Conservation (phyloP, 2,329 filamentous ascomycete genomes). For the Pestalotiopsis sp. region DNA sequence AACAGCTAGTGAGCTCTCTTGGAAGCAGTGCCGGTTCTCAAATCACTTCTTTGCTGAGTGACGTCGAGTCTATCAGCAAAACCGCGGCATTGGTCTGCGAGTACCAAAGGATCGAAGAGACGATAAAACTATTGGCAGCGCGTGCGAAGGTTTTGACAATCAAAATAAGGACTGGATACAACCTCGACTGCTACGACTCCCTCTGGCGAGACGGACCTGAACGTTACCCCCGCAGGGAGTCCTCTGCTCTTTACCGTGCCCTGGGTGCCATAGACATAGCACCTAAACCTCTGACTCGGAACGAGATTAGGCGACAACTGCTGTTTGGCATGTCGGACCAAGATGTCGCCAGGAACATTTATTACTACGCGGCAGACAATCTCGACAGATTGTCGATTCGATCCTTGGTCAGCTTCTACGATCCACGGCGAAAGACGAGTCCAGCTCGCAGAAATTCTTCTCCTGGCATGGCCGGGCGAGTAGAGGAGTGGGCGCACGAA, state of each 20-base stretch:
- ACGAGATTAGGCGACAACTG: constrained; percentile 23
- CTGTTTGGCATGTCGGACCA: constrained; percentile 24
- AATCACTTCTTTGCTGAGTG: background rate
- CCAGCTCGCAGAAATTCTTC: constrained; percentile 1
- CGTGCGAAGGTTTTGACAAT: constrained; percentile 24
- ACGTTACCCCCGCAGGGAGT: constrained; percentile 13
- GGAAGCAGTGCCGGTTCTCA: no score
- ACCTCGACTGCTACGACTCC: constrained; percentile 22
- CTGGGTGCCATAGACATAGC: constrained; percentile 23
- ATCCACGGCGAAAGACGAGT: constrained; percentile 1
- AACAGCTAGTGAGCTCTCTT: background rate
- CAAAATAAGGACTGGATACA: constrained; percentile 24
- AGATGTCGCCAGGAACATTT: constrained; percentile 19
- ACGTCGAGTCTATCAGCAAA: constrained; percentile 16
- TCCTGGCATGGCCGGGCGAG: background rate
- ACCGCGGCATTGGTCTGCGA: constrained; percentile 23
- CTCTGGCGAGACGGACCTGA: constrained; percentile 17
- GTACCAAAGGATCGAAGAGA: constrained; percentile 22
- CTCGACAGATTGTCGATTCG: constrained; percentile 22
- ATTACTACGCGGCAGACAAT: constrained; percentile 17
- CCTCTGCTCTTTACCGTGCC: constrained; percentile 22
- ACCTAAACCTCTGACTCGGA: constrained; percentile 16
- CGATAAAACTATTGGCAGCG: constrained; percentile 18
- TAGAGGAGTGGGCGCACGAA: constrained; percentile 1
- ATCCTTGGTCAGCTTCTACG: constrained; percentile 23